Base-by-base conservation (phyloP, 257 asterid species). In the Rehmannia glutinosa region DNA sequence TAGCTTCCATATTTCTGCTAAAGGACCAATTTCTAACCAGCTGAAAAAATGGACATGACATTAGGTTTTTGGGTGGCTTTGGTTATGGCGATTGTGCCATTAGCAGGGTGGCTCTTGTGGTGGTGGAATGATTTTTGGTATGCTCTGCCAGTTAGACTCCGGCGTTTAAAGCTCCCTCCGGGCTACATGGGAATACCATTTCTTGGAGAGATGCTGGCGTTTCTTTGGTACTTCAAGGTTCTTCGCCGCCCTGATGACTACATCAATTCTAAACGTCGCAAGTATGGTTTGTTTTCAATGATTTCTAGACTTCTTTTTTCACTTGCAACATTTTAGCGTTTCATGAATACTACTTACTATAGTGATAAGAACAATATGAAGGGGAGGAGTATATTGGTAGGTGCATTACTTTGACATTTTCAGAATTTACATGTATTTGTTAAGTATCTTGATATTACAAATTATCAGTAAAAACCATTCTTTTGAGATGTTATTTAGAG, bases 151-250 rank as follows among this genome's bases (percentile, higher is more conserved):
- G 51, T 28, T 0, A 30, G 2, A 41, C 45, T 63, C 64, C 64
- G 69, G 25, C 79, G 75, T 20, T 35, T 77, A 16, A 68, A 68
- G 73, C 86, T 83, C 33, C 92, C 92, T 25, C 86, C 87, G 0
- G 89, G 87, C 49, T 51, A 73, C 54, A 85, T 85, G 89, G 92
- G 89, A 5, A 13, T 86, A 4, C 92, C 92, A 7, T 67, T 81
- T 62, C 35, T 83, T 7, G 89, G 92, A 42, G 92, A 86, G 62
- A 80, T 56, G 85, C 25, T 63, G 43, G 2, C 70, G 3, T 86
- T 86, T 68, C 71, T 86, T 23, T 86, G 83, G 80, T 86, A 83
- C 75, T 83, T 83, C 79, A 83, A 80, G 73, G 0, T 78, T 61
- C 32, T 68, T 42, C 71, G 85, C 19, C 79, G 71, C 55, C 89